A percentile compares a stretch with the other conserved stretches of the same genome.
These are phyloP conservation scores for Saccharomyces hybrid DNA, from an alignment of 1,139 yeast genomes.

Conservation along the genomic window DNA sequence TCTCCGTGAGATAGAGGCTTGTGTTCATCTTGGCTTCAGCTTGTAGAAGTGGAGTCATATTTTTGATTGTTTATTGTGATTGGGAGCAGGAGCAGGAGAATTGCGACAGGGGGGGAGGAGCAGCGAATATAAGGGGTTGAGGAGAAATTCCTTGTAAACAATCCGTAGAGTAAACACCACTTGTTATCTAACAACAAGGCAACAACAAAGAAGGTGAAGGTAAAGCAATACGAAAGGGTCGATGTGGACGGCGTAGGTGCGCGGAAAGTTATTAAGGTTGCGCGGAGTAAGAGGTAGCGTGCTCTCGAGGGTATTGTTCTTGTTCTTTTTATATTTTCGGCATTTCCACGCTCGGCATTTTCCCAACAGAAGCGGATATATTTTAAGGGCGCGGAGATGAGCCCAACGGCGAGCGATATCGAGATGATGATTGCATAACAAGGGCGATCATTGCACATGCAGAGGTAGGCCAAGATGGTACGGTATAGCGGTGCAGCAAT, in stretches of 20 bases:
- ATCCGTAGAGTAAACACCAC: neutral
- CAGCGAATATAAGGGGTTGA: neutral
- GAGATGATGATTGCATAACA: neutral
- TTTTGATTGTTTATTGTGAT: neutral
- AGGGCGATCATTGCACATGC: neutral
- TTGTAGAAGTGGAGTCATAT: neutral
- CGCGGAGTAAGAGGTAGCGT: neutral
- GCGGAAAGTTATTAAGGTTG: neutral
- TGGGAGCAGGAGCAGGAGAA: neutral
- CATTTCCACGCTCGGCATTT: neutral
- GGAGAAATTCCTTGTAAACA: neutral
- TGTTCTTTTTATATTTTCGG: conserved; percentile 2
- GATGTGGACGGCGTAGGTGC: neutral
- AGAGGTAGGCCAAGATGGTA: neutral
- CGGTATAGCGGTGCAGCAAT: neutral
- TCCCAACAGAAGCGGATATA: neutral
- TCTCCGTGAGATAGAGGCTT: neutral
- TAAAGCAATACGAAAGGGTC: neutral
- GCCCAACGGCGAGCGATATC: neutral
- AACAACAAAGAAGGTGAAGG: neutral
- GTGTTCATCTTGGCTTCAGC: neutral
- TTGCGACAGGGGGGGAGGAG: neutral
- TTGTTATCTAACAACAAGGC: neutral
- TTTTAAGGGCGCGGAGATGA: conserved; percentile 1
- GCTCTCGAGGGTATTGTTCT: conserved; percentile 1